These are phyloP conservation scores for Candida frijolesensis DNA, from an alignment of 1,139 yeast species.

Conservation along the genomic window DNA sequence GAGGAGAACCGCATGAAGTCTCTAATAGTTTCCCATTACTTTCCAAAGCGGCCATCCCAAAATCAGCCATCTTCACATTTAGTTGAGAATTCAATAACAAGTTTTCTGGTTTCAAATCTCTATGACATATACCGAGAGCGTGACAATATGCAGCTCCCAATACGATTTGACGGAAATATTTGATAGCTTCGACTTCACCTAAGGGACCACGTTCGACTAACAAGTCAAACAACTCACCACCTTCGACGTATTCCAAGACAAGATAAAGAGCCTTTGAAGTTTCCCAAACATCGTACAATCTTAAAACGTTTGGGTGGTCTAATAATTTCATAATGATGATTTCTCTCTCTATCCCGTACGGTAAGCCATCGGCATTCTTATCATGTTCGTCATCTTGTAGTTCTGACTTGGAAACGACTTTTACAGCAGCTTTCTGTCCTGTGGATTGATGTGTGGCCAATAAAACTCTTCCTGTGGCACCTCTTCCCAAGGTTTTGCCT, in stretches of 20 bases:
- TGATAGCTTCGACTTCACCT: constrained; percentile 71
- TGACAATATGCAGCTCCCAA: constrained; percentile 84
- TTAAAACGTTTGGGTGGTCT: constrained; percentile 74
- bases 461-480: constrained; percentile 80
- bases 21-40: constrained; percentile 69
- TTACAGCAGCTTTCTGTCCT: constrained; percentile 80
- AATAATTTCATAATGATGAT: constrained; percentile 80
- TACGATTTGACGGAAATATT: constrained; percentile 73
- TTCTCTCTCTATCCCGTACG: constrained; percentile 83
- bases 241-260: constrained; percentile 80
- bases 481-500: constrained; percentile 79
- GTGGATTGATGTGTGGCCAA: constrained; percentile 68
- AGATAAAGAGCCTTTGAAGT: constrained; percentile 72
- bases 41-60: constrained; percentile 87
- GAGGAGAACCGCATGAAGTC: constrained; percentile 86
- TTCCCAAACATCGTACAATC: constrained; percentile 83
- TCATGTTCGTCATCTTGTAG: constrained; percentile 40
- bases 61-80: constrained; percentile 78
- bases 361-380: constrained; percentile 51
- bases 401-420: constrained; percentile 71
- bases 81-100: constrained; percentile 64
- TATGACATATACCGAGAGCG: constrained; percentile 76
- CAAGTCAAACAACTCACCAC: constrained; percentile 78
- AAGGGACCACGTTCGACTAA: constrained; percentile 81
- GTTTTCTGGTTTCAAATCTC: constrained; percentile 83